A percentile compares a stretch with the other conserved stretches of the same genome.
These are phyloP conservation scores for Fusarium ambrosium DNA, from an alignment of 2,329 filamentous ascomycete species.

Conservation along the genomic window DNA sequence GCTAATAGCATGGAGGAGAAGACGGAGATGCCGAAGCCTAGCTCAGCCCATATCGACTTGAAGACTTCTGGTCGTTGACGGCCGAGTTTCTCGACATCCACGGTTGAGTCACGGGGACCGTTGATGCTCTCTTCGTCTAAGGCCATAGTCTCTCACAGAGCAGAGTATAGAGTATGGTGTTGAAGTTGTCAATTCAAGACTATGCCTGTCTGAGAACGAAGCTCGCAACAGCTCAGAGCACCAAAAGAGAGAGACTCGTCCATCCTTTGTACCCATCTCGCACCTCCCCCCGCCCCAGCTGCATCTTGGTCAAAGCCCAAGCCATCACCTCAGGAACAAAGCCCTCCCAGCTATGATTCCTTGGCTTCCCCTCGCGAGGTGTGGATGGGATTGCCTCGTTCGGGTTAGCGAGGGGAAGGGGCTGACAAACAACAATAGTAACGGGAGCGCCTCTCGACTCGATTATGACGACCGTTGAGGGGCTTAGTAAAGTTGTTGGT, in stretches of 20 bases:
- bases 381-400: constrained; percentile 30
- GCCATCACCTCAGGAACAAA: not conserved
- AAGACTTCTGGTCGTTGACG: constrained; percentile 44
- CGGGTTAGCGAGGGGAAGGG: constrained; percentile 16
- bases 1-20: constrained; percentile 45
- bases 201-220: not conserved
- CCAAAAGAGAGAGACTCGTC: constrained; percentile 8
- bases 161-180: not conserved
- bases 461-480: constrained; percentile 19
- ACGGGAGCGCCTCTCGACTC: not conserved
- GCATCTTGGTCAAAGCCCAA: constrained; percentile 13
- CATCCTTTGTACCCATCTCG: constrained; percentile 24
- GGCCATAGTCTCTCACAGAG: constrained; percentile 13
- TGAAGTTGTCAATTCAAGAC: not conserved
- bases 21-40: constrained; percentile 42
- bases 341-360: constrained; percentile 12
- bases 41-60: constrained; percentile 41
- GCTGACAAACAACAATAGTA: constrained; percentile 27
- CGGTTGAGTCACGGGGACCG: constrained; percentile 15
- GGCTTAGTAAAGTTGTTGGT: constrained; percentile 25
- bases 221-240: not conserved
- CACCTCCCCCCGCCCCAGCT: constrained; percentile 9
- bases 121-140: constrained; percentile 33
- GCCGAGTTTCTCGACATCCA: constrained; percentile 45
- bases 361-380: constrained; percentile 21